Evolutionary conservation across 1,284 basidiomycete genomes (phyloP).

Genomic region (Cryptococcus hybrid): DNA sequence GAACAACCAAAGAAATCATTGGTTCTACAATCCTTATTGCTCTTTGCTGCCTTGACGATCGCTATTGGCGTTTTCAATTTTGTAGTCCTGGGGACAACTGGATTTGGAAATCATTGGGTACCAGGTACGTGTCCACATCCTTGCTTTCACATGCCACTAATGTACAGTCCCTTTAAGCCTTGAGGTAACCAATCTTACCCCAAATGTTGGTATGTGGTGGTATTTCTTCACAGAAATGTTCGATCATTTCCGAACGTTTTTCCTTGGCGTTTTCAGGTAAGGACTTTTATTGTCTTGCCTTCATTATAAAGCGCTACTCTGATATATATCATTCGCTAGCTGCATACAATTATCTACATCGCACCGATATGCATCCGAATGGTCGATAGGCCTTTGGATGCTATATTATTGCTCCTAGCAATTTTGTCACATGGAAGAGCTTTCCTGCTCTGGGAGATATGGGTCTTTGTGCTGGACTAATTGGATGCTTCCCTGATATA

Average conservation of each 20-base stretch:
- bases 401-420: conserved; percentile 71
- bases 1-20: too few species aligned
- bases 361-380: conserved; percentile 85
- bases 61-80: conserved; percentile 1
- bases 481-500: conserved; percentile 78
- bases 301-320: not conserved
- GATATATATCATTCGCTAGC: conserved; percentile 51
- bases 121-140: conserved; percentile 60
- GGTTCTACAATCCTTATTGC: not conserved
- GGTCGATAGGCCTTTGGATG: conserved; percentile 83
- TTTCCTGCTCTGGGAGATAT: conserved; percentile 90
- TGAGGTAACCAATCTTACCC: conserved; percentile 62
- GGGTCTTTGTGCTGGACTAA: conserved; percentile 77
- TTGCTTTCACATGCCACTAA: too few species aligned
- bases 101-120: conserved; percentile 76
- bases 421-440: conserved; percentile 82
- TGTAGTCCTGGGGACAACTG: conserved; percentile 52
- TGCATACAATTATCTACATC: conserved; percentile 82
- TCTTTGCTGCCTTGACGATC: not conserved
- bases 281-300: conserved; percentile 26
- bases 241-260: conserved; percentile 94
- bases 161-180: too few species aligned
- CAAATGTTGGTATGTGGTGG: conserved; percentile 96
- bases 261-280: conserved; percentile 88
- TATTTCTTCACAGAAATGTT: conserved; percentile 99